Conservation (phyloP, 257 asterid species). For the Rubia yunnanensis region DNA sequence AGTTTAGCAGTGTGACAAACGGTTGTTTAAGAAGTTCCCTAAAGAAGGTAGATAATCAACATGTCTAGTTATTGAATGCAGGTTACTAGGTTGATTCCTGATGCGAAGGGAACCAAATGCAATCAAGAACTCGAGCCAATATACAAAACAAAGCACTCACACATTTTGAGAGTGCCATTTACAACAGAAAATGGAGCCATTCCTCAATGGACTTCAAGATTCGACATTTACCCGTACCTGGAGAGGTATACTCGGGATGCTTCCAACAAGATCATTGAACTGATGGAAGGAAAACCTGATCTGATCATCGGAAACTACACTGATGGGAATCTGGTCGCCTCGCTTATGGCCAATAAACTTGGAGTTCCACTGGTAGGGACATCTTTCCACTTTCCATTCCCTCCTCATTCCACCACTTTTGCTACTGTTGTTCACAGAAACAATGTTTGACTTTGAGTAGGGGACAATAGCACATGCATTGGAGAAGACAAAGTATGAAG, state of each 20-base stretch:
- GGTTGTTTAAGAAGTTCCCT: neutral
- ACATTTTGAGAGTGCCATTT: conserved; percentile 85
- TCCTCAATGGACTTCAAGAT: conserved; percentile 81
- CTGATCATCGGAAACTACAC: conserved; percentile 77
- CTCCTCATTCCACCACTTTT: neutral
- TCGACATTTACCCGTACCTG: conserved; percentile 80
- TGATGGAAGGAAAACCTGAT: conserved; percentile 92
- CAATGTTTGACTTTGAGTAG: conserved; percentile 14
- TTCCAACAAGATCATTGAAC: conserved; percentile 45
- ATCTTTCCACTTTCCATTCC: conserved; percentile 1
- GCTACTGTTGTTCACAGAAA: neutral
- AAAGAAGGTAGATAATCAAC: neutral
- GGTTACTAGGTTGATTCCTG: conserved; percentile 86
- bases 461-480: conserved; percentile 94
- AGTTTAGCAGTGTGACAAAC: no score
- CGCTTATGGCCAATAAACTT: conserved; percentile 91
- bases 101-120: conserved; percentile 86
- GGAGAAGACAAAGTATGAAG: conserved; percentile 93
- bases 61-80: conserved; percentile 16
- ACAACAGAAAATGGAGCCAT: conserved; percentile 65
- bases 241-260: conserved; percentile 86
- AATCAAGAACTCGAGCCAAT: conserved; percentile 68
- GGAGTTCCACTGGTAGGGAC: conserved; percentile 63
- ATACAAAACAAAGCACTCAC: conserved; percentile 68
- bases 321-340: conserved; percentile 90